phyloP scores from a whole-genome alignment of 164 flowering plant species.

The Chimonanthus salicifolius region DNA sequence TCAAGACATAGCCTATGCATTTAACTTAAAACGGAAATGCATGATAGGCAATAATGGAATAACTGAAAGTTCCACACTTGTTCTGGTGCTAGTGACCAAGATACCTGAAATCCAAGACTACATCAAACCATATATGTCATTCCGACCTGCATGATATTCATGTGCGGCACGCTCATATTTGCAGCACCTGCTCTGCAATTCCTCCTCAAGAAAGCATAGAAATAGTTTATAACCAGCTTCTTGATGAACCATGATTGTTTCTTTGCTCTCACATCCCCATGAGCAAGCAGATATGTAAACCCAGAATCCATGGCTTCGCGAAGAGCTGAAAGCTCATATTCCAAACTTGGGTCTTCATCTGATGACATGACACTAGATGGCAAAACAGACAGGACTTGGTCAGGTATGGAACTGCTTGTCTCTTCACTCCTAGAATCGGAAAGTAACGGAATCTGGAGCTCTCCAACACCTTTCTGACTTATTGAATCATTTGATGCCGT shows the following conservation, averaged over 20 bases:
- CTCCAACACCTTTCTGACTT: conserved; percentile 6
- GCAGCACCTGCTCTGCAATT: conserved; percentile 93
- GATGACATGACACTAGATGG: conserved; percentile 50
- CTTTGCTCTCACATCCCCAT: conserved; percentile 87
- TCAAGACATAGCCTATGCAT: too few species aligned
- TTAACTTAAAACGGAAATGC: too few species aligned
- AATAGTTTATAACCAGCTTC: conserved; percentile 81
- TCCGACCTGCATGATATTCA: conserved; percentile 74
- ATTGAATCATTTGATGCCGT: conserved; percentile 37
- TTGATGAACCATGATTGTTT: conserved; percentile 82
- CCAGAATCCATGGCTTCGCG: conserved; percentile 86
- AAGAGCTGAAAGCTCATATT: conserved; percentile 78
- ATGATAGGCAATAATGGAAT: too few species aligned
- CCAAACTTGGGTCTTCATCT: conserved; percentile 74
- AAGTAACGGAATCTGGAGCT: conserved; percentile 8
- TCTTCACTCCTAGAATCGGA: conserved; percentile 14
- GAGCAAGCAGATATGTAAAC: conserved; percentile 76
- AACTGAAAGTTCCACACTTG: too few species aligned
- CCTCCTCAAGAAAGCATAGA: conserved; percentile 79
- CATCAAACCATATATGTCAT: conserved; percentile 92
- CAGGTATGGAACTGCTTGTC: conserved; percentile 29
- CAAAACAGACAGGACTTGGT: conserved; percentile 20
- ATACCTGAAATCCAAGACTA: neutral
- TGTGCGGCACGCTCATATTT: conserved; percentile 81
- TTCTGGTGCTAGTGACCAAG: neutral